Evolutionary conservation across 768 basidiomycete genomes (phyloP), one percentile per base, ranked within the genome.

Genomic region (Tylopilus felleus): DNA sequence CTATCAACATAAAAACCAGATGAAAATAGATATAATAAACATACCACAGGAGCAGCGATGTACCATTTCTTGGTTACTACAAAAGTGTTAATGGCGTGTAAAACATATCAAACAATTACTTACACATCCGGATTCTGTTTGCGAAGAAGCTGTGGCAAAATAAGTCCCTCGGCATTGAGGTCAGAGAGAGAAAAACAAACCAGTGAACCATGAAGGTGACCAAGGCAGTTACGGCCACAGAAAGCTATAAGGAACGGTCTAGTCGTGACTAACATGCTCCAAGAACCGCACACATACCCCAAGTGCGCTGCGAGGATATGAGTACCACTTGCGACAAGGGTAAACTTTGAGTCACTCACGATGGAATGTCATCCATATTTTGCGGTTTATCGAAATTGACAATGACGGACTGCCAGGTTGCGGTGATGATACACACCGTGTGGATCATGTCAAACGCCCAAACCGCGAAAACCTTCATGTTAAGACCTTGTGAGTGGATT

Each of bases 191-290:
- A 36, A 41, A 4, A 39, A 49, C 68, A 3, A 1, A 68, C 69
- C 69, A 71, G n/a, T 70, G 69, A 27, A 70, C 69, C 49, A 72
- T 58, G 52, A 70, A 70, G 0, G 69, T 70, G n/a, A 70, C 55
- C 9, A 33, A 16, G 4, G 69, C 69, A 4, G 69, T 70, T 8
- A 70, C 59, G 1, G 69, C 69, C 13, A 70, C 69, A 28, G 69
- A 70, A 17, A 70, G 66, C 69, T 70, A 41, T 4, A 16, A 47
- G 42, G 8, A 16, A 2, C 9, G 4, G 14, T 48, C 1, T 10
- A 40, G 35, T 47, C 19, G 5, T 6, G 1, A 7, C 16, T 4
- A 8, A 0, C 14, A 14, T 17, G 2, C 19, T 17, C 17, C 40
- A 9, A 40, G 44, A 16, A 4, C 0, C 1, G 1, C 1, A 35